phyloP scores from a whole-genome alignment of 2,329 filamentous ascomycete species.

The Fusarium sp. region DNA sequence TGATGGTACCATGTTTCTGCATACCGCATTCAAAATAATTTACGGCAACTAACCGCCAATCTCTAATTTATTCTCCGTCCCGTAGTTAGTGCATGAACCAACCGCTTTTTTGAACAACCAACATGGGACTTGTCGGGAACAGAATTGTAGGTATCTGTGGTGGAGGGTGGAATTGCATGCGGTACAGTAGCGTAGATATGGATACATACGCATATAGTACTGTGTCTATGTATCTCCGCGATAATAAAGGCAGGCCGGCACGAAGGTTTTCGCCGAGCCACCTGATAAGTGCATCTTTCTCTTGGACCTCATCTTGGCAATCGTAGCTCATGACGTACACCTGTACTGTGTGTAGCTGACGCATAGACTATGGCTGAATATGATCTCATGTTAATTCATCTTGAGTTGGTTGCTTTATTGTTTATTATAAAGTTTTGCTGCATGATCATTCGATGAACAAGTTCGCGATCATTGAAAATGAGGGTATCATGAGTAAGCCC shows the following conservation, averaged over 20 bases:
- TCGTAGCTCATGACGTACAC: constrained; percentile 8
- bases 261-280: constrained; percentile 7
- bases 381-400: constrained; percentile 2
- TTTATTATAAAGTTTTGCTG: background rate
- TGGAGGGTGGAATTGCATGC: background rate
- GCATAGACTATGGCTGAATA: background rate
- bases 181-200: background rate
- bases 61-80: constrained; percentile 12
- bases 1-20: background rate
- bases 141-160: background rate
- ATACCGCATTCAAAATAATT: constrained; percentile 3
- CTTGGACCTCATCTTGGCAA: constrained; percentile 13
- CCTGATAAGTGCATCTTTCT: constrained; percentile 10
- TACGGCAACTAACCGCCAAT: constrained; percentile 6
- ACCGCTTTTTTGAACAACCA: background rate
- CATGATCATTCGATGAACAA: background rate
- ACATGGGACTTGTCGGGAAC: background rate
- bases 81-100: constrained; percentile 24
- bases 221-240: constrained; percentile 4
- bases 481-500: constrained; percentile 4
- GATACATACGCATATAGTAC: background rate
- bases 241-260: background rate
- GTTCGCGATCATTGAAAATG: background rate
- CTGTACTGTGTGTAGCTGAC: background rate
- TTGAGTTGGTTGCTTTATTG: background rate